Percentiles rank a stretch among this genome's conserved stretches.
Evolutionary conservation across 2,329 filamentous ascomycete genomes (phyloP).

Genomic region (Ophiostoma triangulosporum): DNA sequence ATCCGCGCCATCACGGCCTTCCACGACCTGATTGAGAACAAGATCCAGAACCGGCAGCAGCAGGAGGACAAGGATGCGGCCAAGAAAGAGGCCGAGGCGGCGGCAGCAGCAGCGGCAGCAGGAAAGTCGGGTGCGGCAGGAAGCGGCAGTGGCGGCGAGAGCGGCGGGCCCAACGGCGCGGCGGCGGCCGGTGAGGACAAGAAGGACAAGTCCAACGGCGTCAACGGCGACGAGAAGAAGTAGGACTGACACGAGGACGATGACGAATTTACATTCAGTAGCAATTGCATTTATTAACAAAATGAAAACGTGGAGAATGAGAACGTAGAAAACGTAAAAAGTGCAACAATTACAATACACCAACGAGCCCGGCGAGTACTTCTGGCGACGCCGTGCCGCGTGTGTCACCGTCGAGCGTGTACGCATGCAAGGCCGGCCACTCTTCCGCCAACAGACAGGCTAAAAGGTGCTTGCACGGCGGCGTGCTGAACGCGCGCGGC

Average conservation of each 20-base stretch:
- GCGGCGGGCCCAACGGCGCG: slow-evolving; percentile 23
- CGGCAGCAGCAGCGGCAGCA: slow-evolving; percentile 16
- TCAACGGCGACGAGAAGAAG: slow-evolving; percentile 17
- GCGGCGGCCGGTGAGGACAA: slow-evolving; percentile 25
- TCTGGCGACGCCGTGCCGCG: slow-evolving; percentile 26
- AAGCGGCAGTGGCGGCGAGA: slow-evolving; percentile 28
- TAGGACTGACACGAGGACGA: no score
- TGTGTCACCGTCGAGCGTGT: slow-evolving; percentile 27
- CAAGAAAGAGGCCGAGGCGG: slow-evolving; percentile 45
- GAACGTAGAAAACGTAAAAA: slow-evolving; percentile 12
- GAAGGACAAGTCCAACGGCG: slow-evolving; percentile 26
- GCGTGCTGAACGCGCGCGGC: slow-evolving; percentile 17
- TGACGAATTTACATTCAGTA: slow-evolving; percentile 8
- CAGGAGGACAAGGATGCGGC: slow-evolving; percentile 85
- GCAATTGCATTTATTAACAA: neutral
- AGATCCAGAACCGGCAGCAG: slow-evolving; percentile 96
- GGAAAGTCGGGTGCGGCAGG: neutral
- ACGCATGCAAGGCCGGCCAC: slow-evolving; percentile 43
- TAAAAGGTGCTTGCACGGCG: slow-evolving; percentile 75
- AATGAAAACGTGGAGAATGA: neutral
- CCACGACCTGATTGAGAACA: slow-evolving; percentile 98
- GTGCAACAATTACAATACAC: slow-evolving; percentile 9
- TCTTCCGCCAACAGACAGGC: slow-evolving; percentile 64
- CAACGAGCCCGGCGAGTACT: slow-evolving; percentile 60
- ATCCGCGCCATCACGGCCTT: slow-evolving; percentile 97